phyloP scores from a whole-genome alignment of 768 basidiomycete genomes.

The Candolleomyces eurysporus region DNA sequence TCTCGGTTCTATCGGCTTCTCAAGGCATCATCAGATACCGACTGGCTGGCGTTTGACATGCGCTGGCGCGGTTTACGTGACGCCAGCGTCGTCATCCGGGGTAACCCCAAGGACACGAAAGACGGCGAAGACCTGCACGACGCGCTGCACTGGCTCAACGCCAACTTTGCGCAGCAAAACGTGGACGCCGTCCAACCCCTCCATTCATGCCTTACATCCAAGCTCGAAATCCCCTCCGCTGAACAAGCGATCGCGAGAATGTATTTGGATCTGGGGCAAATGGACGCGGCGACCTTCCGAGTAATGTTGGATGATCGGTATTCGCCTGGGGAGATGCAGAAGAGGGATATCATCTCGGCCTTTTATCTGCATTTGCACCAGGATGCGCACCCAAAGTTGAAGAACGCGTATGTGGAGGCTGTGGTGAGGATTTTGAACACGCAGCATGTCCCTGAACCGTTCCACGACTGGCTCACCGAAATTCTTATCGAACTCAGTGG shows the following conservation, averaged over 20 bases:
- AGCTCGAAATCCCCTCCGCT: constrained; percentile 20
- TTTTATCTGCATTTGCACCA: constrained; percentile 29
- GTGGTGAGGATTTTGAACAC: constrained; percentile 29
- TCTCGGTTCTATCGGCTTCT: constrained; percentile 23
- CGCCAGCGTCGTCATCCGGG: constrained; percentile 22
- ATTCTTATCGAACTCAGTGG: constrained; percentile 14
- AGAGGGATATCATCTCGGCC: constrained; percentile 26
- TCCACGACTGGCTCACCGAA: constrained; percentile 30
- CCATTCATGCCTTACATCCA: constrained; percentile 21
- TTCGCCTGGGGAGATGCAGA: constrained; percentile 24
- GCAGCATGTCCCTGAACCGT: constrained; percentile 28
- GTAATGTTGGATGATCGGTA: constrained; percentile 30
- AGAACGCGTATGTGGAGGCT: constrained; percentile 24
- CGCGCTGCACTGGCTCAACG: constrained; percentile 27
- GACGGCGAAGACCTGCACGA: constrained; percentile 25
- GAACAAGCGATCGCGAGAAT: constrained; percentile 18
- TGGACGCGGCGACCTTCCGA: constrained; percentile 24
- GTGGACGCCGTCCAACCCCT: constrained; percentile 26
- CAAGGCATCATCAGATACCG: constrained; percentile 23
- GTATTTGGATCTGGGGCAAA: constrained; percentile 17
- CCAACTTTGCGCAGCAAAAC: constrained; percentile 23
- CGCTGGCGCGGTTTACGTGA: constrained; percentile 28
- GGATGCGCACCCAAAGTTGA: constrained; percentile 18
- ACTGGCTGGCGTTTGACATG: constrained; percentile 29
- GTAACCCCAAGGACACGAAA: constrained; percentile 15